Evolutionary conservation across 2,329 filamentous ascomycete genomes (phyloP), one percentile per base, ranked within the genome.

Genomic region (Aspergillus glaucus): DNA sequence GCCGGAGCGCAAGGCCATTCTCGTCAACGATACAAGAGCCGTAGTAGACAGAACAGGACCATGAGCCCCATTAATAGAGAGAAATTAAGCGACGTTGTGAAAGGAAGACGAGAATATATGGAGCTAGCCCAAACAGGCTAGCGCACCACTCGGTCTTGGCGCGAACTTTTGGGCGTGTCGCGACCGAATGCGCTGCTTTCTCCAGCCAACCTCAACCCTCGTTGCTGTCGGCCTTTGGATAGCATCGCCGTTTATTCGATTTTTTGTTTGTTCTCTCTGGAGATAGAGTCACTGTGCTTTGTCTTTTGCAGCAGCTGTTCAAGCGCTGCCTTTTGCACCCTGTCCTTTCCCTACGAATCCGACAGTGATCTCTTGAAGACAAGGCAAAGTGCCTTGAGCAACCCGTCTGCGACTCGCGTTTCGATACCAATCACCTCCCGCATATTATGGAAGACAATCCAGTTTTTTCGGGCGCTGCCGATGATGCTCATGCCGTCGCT

Each of bases 381-480:
- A 2, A 55, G 55, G 54, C 57, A 62, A 62, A 56, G 55, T 63
- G 58, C 53, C 55, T 62, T 58, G 55, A 57, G 60, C 60, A 53
- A 57, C 57, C 58, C 59, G 55, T 55, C 53, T 57, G 63, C 62
- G 60, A 64, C 56, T 55, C 51, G 56, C 54, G 51, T 50, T 60
- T 53, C 15, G 50, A 59, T 57, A 56, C 50, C 51, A 50, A 53
- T 55, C 53, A 55, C 55, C 52, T 57, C 56, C 12, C 57, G 37
- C 34, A 24, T 49, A 63, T 26, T 36, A 72, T 72, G 69, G 69
- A 71, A 48, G 69, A 70, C 34, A 60, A 59, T 48, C 56, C 59
- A 43, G 54, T 57, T 45, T 48, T 64, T 48, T 53, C 56, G 7
- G 56, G 60, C 32, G 55, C 58, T 49, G 56, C 57, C 39, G 62